These are phyloP conservation scores for Prunus dulcis DNA, from an alignment of 306 rosid species.

Conservation along the genomic window DNA sequence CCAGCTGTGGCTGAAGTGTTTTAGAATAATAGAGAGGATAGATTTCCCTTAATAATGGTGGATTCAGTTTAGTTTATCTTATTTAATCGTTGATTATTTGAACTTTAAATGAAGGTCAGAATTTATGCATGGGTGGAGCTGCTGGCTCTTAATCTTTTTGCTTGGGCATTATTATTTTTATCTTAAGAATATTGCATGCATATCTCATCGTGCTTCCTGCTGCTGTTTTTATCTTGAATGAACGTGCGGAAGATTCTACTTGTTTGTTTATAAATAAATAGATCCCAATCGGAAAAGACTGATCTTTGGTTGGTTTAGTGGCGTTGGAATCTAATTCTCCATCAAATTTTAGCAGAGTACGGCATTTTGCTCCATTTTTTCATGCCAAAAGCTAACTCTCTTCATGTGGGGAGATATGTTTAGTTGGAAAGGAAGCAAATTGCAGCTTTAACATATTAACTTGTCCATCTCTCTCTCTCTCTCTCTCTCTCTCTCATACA, in stretches of 20 bases:
- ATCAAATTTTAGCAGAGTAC: background rate
- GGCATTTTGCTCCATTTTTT: too few relatives aligned
- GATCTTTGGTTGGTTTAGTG: background rate
- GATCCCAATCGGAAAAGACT: slow-evolving; percentile 2
- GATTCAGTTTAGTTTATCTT: background rate
- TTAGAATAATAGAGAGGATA: too few relatives aligned
- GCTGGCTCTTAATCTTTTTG: background rate
- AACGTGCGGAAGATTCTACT: slow-evolving; percentile 14
- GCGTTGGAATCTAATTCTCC: slow-evolving; percentile 38
- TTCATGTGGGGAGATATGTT: too few relatives aligned
- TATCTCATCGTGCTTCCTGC: background rate
- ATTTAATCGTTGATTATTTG: background rate
- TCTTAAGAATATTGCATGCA: background rate
- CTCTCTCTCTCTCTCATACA: too few relatives aligned
- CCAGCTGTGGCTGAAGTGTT: too few relatives aligned
- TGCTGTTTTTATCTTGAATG: background rate
- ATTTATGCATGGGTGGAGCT: slow-evolving; percentile 6
- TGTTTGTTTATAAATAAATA: background rate
- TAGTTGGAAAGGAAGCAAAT: too few relatives aligned
- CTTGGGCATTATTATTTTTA: background rate
- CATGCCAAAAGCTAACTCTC: too few relatives aligned
- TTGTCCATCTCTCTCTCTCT: too few relatives aligned
- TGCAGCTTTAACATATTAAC: too few relatives aligned
- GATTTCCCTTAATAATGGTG: background rate
- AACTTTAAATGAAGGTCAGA: background rate